Percentiles rank a stretch among this genome's conserved stretches.
Conservation (phyloP, 2,329 filamentous ascomycete species). For the Fusarium paranaense region DNA sequence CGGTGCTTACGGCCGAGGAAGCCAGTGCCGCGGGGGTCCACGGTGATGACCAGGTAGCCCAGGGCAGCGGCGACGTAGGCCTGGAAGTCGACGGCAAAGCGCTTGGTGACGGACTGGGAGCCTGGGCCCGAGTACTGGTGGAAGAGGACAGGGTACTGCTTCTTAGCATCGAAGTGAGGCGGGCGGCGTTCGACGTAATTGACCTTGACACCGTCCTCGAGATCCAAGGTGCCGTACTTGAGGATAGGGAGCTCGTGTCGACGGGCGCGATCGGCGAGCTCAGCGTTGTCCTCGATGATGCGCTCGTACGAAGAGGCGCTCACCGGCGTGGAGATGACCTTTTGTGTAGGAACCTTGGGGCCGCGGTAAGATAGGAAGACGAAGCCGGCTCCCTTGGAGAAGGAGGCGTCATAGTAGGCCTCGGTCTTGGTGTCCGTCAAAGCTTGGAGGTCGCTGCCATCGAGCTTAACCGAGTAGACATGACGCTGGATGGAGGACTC, state of each 20-base stretch:
- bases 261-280: slow-evolving; percentile 75
- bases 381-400: slow-evolving; percentile 85
- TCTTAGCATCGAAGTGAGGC: slow-evolving; percentile 85
- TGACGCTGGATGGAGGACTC: slow-evolving; percentile 91
- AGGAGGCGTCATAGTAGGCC: slow-evolving; percentile 85
- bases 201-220: slow-evolving; percentile 78
- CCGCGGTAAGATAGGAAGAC: slow-evolving; percentile 87
- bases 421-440: slow-evolving; percentile 80
- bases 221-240: slow-evolving; percentile 85
- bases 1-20: slow-evolving; percentile 87
- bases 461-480: slow-evolving; percentile 88
- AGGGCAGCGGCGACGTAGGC: slow-evolving; percentile 86
- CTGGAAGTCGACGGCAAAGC: slow-evolving; percentile 88
- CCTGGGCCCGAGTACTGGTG: slow-evolving; percentile 93
- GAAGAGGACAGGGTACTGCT: slow-evolving; percentile 94
- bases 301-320: slow-evolving; percentile 73
- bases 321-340: slow-evolving; percentile 85
- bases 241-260: slow-evolving; percentile 85
- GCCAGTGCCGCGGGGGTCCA: slow-evolving; percentile 93
- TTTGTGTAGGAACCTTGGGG: slow-evolving; percentile 90
- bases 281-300: slow-evolving; percentile 81
- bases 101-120: slow-evolving; percentile 88
- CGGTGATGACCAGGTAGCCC: slow-evolving; percentile 93
- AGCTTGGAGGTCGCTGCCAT: slow-evolving; percentile 78
- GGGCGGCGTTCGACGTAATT: slow-evolving; percentile 87